Base-by-base conservation (phyloP, 75 land plant species). In the Isoetes taiwanensis region DNA sequence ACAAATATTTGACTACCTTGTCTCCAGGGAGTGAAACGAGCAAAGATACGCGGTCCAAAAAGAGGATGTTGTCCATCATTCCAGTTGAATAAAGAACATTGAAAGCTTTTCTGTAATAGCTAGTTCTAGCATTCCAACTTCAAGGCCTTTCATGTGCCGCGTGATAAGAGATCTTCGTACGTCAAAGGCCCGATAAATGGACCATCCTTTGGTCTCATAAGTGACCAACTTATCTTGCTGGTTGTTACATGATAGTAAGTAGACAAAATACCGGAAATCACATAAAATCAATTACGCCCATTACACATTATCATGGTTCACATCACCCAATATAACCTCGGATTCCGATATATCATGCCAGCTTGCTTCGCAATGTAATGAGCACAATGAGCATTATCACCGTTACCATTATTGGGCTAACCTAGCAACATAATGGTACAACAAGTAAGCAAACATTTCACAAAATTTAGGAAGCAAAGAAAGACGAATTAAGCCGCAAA, bases 81-180 rank as follows among this genome's bases (percentile, higher is more conserved):
- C 25, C 50, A 46, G 50, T 19, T 6, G 16, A 19, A 16, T 23
- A 19, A 4, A 46, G 50, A 6, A 16, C 16, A 16, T 46, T 46
- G 50, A 46, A 46, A 6, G 50, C 50, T 46, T 46, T 46, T 46
- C 50, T 4, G 50, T 46, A 5, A 46, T 23, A n/a, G 50, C 50
- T 6, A 46, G 50, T 23, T 46, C 50, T 46, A 46, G 4, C 8
- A 46, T 46, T 6, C 50, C 50, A 19, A 16, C 50, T n/a, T 46
- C 50, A 4, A 46, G 50, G 16, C 50, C 50, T 19, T 46, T 46
- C 16, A 46, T 46, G 50, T 46, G 50, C 50, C 25, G 50, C 4
- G 50, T 23, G 6, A 46, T 5, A 46, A 46, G 6, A 16, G n/a
- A n/a, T 46, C 50, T 8, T 46, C 50, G 5, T 19, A 19, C 5